Conservation (phyloP, 2,329 filamentous ascomycete species). For the Aspergillus sp. region DNA sequence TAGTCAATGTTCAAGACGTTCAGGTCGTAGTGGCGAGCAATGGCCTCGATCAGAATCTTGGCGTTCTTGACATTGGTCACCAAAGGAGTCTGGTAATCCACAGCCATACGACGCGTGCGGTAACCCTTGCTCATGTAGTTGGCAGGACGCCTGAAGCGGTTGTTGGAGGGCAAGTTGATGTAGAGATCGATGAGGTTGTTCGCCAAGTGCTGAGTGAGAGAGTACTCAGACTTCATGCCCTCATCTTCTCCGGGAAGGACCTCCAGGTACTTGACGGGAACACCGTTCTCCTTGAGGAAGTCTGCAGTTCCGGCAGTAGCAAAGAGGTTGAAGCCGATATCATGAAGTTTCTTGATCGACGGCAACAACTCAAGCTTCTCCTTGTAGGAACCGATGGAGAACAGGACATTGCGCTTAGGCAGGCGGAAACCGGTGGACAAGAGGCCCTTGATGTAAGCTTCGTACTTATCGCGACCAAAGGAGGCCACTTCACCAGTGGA, state of each 20-base stretch:
- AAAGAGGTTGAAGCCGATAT: conserved; percentile 92
- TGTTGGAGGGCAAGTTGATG: conserved; percentile 98
- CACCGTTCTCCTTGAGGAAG: conserved; percentile 88
- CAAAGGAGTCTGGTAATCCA: conserved; percentile 93
- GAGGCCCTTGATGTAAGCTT: conserved; percentile 94
- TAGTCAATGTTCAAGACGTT: conserved; percentile 81
- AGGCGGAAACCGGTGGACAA: conserved; percentile 95
- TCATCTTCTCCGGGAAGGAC: conserved; percentile 74
- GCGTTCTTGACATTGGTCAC: conserved; percentile 99
- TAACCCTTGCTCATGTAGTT: conserved; percentile 99
- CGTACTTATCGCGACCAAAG: conserved; percentile 93
- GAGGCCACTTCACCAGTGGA: conserved; percentile 97
- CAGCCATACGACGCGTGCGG: conserved; percentile 93
- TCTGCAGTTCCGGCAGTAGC: conserved; percentile 95
- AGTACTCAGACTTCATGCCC: conserved; percentile 92
- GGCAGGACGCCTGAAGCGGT: conserved; percentile 91
- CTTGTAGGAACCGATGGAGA: conserved; percentile 96
- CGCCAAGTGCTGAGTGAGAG: conserved; percentile 89
- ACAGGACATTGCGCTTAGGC: conserved; percentile 88
- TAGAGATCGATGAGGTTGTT: conserved; percentile 98
- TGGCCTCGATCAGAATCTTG: conserved; percentile 92
- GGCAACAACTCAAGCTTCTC: conserved; percentile 98
- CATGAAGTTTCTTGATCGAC: conserved; percentile 82
- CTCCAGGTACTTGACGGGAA: conserved; percentile 91
- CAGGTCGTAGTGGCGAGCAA: conserved; percentile 83